These are phyloP conservation scores for Ganoderma resinaceum DNA, from an alignment of 1,284 basidiomycete species.

Conservation along the genomic window DNA sequence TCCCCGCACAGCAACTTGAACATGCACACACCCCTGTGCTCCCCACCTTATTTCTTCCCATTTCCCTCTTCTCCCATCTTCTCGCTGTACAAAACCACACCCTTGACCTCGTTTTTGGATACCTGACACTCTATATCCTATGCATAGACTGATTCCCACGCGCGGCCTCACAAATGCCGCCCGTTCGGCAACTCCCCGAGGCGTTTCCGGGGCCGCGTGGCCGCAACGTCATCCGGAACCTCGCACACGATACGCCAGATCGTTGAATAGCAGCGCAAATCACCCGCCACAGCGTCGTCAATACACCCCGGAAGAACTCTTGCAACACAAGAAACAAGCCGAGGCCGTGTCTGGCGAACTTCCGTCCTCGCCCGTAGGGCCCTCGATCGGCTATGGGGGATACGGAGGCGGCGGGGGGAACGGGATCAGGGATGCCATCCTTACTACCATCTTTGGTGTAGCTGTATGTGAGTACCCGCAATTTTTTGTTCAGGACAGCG, in stretches of 20 bases:
- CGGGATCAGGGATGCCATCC: slow-evolving; percentile 26
- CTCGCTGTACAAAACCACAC: slow-evolving; percentile 4
- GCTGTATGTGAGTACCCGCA: slow-evolving; percentile 20
- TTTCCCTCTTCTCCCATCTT: neutral
- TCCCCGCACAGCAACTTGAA: neutral
- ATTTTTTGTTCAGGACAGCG: neutral
- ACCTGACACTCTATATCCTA: neutral
- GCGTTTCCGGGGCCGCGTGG: slow-evolving; percentile 4
- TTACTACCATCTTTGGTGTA: slow-evolving; percentile 29
- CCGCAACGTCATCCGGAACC: slow-evolving; percentile 3
- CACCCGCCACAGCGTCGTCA: slow-evolving; percentile 9
- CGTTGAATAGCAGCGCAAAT: neutral
- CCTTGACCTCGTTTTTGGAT: neutral
- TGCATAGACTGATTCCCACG: neutral
- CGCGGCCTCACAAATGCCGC: neutral
- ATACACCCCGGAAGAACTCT: slow-evolving; percentile 14
- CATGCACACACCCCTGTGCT: neutral
- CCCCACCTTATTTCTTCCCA: neutral
- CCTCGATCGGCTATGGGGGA: slow-evolving; percentile 23
- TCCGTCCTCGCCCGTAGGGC: slow-evolving; percentile 28
- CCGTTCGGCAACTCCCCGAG: neutral
- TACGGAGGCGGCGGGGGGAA: slow-evolving; percentile 25
- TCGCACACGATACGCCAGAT: neutral
- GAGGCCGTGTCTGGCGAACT: slow-evolving; percentile 28
- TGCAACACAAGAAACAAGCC: slow-evolving; percentile 13